Percentiles rank a stretch among this genome's conserved stretches.
Conservation (phyloP, 2,329 filamentous ascomycete genomes). For the Cladosporium sp. region DNA sequence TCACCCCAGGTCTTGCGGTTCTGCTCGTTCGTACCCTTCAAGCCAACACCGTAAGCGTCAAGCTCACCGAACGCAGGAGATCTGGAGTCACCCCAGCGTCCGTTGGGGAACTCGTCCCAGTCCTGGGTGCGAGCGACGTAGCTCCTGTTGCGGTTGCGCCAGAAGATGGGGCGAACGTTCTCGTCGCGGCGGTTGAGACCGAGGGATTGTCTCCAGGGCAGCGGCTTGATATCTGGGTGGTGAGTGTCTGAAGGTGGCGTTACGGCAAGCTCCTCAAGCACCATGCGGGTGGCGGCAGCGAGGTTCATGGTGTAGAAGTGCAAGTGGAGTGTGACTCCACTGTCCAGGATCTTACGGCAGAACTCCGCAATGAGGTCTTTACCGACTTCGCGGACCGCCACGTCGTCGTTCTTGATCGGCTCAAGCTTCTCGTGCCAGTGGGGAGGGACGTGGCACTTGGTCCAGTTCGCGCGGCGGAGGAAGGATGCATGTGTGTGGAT, state of each 20-base stretch:
- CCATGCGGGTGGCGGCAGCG: constrained; percentile 86
- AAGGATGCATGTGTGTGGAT: constrained; percentile 96
- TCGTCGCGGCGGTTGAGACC: constrained; percentile 82
- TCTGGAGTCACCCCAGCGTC: constrained; percentile 93
- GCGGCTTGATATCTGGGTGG: constrained; percentile 52
- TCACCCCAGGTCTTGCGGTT: constrained; percentile 94
- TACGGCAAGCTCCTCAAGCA: constrained; percentile 82
- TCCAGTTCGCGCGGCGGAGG: constrained; percentile 82
- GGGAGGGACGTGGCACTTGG: constrained; percentile 74
- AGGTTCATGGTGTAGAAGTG: constrained; percentile 99
- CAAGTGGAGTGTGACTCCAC: constrained; percentile 71
- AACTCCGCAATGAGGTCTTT: constrained; percentile 81
- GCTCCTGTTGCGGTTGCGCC: constrained; percentile 93
- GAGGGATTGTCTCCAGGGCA: constrained; percentile 94
- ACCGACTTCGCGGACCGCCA: constrained; percentile 82
- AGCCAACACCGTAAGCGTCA: constrained; percentile 85
- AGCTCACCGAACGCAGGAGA: constrained; percentile 95
- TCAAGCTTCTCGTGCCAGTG: constrained; percentile 78
- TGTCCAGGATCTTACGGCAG: constrained; percentile 77
- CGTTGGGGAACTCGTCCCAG: constrained; percentile 99
- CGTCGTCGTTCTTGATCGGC: constrained; percentile 93
- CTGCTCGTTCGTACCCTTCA: constrained; percentile 91
- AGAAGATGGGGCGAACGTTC: constrained; percentile 97
- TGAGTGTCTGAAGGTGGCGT: constrained; percentile 66
- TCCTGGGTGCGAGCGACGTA: constrained; percentile 94